These are phyloP conservation scores for Tricharina praecox DNA, from an alignment of 495 filamentous ascomycete species.

Conservation along the genomic window DNA sequence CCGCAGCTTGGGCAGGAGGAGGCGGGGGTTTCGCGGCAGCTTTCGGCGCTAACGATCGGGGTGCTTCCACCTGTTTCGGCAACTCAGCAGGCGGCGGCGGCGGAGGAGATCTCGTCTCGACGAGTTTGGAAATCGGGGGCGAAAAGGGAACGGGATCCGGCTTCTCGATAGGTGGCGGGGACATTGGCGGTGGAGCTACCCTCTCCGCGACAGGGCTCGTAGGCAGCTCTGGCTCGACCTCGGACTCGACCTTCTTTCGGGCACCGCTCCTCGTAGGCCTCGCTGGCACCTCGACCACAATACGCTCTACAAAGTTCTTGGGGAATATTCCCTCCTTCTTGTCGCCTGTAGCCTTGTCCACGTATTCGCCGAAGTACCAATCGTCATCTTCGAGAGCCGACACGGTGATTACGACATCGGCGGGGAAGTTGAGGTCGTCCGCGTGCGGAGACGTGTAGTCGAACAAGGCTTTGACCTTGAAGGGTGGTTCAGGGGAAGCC, in stretches of 20 bases:
- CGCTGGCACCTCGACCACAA: slow-evolving; percentile 77
- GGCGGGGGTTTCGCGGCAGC: slow-evolving; percentile 27
- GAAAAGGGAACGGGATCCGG: neutral
- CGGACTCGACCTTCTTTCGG: slow-evolving; percentile 47
- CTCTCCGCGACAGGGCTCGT: slow-evolving; percentile 25
- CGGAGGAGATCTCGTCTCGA: no score
- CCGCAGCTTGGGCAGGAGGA: slow-evolving; percentile 26
- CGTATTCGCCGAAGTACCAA: slow-evolving; percentile 88
- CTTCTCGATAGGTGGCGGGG: slow-evolving; percentile 11
- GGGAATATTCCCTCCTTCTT: slow-evolving; percentile 87
- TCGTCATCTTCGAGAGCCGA: slow-evolving; percentile 82
- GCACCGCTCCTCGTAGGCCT: slow-evolving; percentile 62
- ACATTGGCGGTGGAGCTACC: slow-evolving; percentile 6
- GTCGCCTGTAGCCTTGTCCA: slow-evolving; percentile 45
- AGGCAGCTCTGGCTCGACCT: no score
- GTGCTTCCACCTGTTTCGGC: slow-evolving; percentile 18
- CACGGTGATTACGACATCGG: slow-evolving; percentile 82
- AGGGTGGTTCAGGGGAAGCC: slow-evolving; percentile 44
- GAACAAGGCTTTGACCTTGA: slow-evolving; percentile 88
- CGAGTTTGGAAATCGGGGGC: slow-evolving; percentile 25
- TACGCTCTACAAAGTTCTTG: slow-evolving; percentile 90
- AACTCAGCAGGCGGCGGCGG: slow-evolving; percentile 26
- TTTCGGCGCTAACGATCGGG: neutral
- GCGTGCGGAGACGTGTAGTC: slow-evolving; percentile 83
- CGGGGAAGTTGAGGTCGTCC: slow-evolving; percentile 76